phyloP scores from a whole-genome alignment of 2,329 filamentous ascomycete species.

The Botrytis cinerea region DNA sequence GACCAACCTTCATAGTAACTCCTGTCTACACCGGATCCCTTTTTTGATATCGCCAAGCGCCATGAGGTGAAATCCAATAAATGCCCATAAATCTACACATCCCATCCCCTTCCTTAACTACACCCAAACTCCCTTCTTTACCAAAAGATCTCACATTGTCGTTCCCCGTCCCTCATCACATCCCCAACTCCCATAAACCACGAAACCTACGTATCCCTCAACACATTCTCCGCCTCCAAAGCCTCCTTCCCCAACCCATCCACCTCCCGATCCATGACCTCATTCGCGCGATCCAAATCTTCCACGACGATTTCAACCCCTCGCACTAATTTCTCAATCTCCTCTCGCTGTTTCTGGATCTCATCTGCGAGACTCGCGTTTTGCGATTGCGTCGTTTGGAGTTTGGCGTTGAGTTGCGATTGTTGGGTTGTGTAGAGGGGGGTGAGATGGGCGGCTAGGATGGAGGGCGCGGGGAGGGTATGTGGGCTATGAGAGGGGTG shows the following conservation, averaged over 20 bases:
- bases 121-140: neutral
- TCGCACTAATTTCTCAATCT: slow-evolving; percentile 54
- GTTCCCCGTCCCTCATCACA: neutral
- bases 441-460: slow-evolving; percentile 57
- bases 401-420: slow-evolving; percentile 56
- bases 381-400: slow-evolving; percentile 58
- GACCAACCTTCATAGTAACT: neutral
- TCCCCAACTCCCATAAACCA: neutral
- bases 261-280: slow-evolving; percentile 30
- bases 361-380: slow-evolving; percentile 57
- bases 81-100: neutral
- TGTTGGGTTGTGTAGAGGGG: slow-evolving; percentile 56
- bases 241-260: slow-evolving; percentile 33
- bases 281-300: slow-evolving; percentile 55
- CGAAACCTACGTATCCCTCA: slow-evolving; percentile 23
- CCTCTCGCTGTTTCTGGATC: slow-evolving; percentile 54
- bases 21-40: neutral
- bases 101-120: neutral
- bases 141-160: neutral
- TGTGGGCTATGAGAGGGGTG: slow-evolving; percentile 49
- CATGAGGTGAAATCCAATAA: neutral
- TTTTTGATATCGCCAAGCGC: neutral
- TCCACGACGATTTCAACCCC: slow-evolving; percentile 53
- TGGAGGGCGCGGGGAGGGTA: slow-evolving; percentile 53
- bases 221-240: slow-evolving; percentile 30